Evolutionary conservation across 2,329 filamentous ascomycete genomes (phyloP), one percentile per base, ranked within the genome.

Genomic region (Colletotrichum plurivorum): DNA sequence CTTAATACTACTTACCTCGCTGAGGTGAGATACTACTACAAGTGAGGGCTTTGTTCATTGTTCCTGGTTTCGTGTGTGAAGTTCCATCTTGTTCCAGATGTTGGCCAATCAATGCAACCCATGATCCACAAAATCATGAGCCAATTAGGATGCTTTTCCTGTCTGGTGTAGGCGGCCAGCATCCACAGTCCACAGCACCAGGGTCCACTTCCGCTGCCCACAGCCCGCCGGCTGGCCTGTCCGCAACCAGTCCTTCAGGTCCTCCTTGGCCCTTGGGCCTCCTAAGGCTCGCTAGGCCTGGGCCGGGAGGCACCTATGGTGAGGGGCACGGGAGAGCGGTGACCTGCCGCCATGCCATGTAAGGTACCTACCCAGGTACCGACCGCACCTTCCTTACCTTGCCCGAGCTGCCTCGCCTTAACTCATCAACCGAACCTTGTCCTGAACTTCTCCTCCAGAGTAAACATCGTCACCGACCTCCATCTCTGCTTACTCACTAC

Each of bases 1-100:
- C 31, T 36, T 9, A 36, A 9, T 36, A 9, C 31, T 10, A 31
- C 27, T 31, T 36, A 36, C 31, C 31, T 10, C 6, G 10, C 31
- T 36, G 10, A 12, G 31, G 31, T 4, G 8, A 36, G 31, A 10
- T 10, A 9, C 8, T 31, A 31, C 27, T 36, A 36, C 31, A 36
- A 8, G 9, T 36, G 31, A 36, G 31, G 31, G 31, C 31, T 36
- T 36, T 36, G 31, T 36, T 36, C 31, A 36, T 9, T 36, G 31
- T 36, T 8, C 31, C 63, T 69, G 67, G 67, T 69, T 69, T 69
- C 63, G 67, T 69, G 67, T 69, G 55, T 67, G 67, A 61, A 67
- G 63, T 67, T 69, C 63, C 63, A 57, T 68, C 61, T 43, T 67
- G 67, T 67, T 69, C 67, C 67, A 69, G 67, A 67, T 69, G 63